Percentiles rank a stretch among this genome's conserved stretches.
Evolutionary conservation across 495 filamentous ascomycete genomes (phyloP).

Genomic region (Tuber microsphaerosporum): DNA sequence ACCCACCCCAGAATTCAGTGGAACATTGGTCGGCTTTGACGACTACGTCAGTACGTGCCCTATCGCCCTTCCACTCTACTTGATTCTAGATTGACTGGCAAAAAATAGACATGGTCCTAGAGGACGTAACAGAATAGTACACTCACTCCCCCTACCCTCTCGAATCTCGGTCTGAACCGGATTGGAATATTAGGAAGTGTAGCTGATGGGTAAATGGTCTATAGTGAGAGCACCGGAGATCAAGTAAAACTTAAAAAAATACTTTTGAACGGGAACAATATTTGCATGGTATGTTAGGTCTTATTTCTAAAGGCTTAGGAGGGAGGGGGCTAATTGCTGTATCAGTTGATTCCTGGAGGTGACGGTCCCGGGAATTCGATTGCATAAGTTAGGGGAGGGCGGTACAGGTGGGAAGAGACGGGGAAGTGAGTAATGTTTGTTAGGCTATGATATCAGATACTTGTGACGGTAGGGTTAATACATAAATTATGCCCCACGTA

Average conservation of each 20-base stretch:
- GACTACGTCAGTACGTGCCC: conserved; percentile 93
- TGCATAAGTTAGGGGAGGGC: not conserved
- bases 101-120: conserved; percentile 83
- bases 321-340: conserved; percentile 14
- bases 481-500: not conserved
- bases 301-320: not conserved
- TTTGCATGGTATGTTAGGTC: conserved; percentile 76
- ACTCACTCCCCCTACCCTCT: conserved; percentile 44
- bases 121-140: conserved; percentile 96
- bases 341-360: conserved; percentile 77
- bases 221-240: conserved; percentile 81
- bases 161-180: not conserved
- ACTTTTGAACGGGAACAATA: conserved; percentile 94
- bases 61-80: conserved; percentile 2
- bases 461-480: not conserved
- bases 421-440: not conserved
- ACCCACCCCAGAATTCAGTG: conserved; percentile 68
- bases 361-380: conserved; percentile 54
- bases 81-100: conserved; percentile 15
- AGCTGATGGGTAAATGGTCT: not conserved
- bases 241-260: conserved; percentile 87
- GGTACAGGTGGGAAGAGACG: not conserved
- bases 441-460: not conserved
- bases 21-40: conserved; percentile 88
- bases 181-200: not conserved